Evolutionary conservation across 2,329 filamentous ascomycete genomes (phyloP), one percentile per base, ranked within the genome.

Genomic region (Fusarium hostae): DNA sequence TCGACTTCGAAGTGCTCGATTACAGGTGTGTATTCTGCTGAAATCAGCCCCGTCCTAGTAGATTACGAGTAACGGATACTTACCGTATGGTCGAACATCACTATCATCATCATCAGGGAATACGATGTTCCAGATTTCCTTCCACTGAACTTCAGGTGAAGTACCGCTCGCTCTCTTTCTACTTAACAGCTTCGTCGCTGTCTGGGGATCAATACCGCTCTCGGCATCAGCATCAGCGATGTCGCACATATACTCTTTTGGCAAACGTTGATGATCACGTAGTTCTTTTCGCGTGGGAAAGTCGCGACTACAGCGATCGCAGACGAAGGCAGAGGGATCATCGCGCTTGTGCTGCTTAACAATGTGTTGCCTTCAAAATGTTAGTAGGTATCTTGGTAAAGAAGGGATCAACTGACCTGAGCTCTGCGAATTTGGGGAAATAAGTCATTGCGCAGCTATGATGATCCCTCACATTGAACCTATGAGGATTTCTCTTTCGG

Each of bases 391-490:
- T 26, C 26, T 26, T 26, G 26, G 26, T 6, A 26, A 26, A 26
- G 26, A 26, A 3, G 16, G 4, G 37, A 41, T 22, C 4, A 22
- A 45, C 75, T 43, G 39, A 83, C 82, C 79, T 80, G 4, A 85
- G 63, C 52, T 83, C 82, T 6, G 80, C 77, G 52, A 84, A 81
- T 9, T 83, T 83, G 10, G 78, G 78, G 40, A 84, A 84, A 35
- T 82, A 82, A 1, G 80, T 83, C 78, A 82, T 82, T 20, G 83
- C 82, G 65, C 84, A 85, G 24, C 78, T 79, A 55, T 84, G 81
- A 40, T 85, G 81, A 45, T 85, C 83, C 7, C 84, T 78, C 45
- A 85, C 81, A 39, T 85, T 85, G 71, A 85, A 85, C 3, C 83
- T 80, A 37, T 78, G 77, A 2, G 84, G 82, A 44, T 85, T 85